Conservation (phyloP, 768 basidiomycete species). For the Podaxis carcinomalis region DNA sequence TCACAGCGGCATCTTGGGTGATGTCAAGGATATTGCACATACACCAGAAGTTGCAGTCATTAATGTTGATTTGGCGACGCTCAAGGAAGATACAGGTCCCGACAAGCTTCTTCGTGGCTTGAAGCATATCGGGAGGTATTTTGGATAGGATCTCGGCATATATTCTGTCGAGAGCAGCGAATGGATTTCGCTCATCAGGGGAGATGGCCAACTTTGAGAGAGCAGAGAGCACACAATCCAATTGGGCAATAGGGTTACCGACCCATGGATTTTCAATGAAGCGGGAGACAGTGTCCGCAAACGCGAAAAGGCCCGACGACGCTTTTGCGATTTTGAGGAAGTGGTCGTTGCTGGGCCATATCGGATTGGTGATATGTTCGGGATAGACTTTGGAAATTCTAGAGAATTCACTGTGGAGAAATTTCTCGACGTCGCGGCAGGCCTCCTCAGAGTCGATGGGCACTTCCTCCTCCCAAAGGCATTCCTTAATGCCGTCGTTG, state of each 20-base stretch:
- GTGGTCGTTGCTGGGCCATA: constrained; percentile 17
- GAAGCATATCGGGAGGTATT: background rate
- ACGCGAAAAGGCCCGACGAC: constrained; percentile 23
- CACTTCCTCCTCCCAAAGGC: constrained; percentile 1
- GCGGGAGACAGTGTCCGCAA: constrained; percentile 18
- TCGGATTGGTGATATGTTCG: background rate
- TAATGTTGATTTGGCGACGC: background rate
- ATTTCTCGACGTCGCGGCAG: constrained; percentile 17
- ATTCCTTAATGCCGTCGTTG: background rate
- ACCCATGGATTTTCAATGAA: constrained; percentile 16
- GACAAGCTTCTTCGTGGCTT: background rate
- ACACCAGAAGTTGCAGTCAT: background rate
- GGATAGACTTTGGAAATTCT: constrained; percentile 8
- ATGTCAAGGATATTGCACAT: background rate
- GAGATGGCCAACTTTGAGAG: background rate
- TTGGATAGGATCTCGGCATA: constrained; percentile 7
- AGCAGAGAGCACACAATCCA: background rate
- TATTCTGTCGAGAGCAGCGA: constrained; percentile 10
- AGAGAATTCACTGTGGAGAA: constrained; percentile 12
- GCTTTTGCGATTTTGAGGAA: constrained; percentile 15
- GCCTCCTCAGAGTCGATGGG: constrained; percentile 13
- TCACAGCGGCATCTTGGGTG: background rate
- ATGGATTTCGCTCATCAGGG: background rate
- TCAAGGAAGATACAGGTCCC: background rate
- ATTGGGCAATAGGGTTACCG: constrained; percentile 1